Evolutionary conservation across 495 filamentous ascomycete genomes (phyloP), one percentile per base, ranked within the genome.

Genomic region (Aspergillus diversus): DNA sequence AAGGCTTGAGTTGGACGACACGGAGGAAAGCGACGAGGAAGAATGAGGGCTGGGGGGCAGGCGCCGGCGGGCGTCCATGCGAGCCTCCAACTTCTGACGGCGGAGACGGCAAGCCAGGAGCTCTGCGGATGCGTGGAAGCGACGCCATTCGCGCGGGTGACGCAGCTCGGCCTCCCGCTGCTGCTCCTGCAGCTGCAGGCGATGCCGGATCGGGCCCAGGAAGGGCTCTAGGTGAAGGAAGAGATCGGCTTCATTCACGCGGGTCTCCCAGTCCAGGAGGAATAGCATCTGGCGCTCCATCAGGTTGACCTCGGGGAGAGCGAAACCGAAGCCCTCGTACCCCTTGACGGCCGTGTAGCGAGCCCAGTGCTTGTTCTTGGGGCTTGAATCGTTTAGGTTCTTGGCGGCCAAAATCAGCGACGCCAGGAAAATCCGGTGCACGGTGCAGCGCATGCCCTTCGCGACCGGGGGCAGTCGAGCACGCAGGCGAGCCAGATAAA

Each of bases 351-450:
- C 76, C 55, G 90, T 94, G 82, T 98, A 99, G 61, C 84, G 87
- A 33, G 95, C 93, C 95, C 95, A 99, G 82, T 99, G 95, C 87
- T 97, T 98, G 85, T 99, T 99, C 89, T 98, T 98, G 55, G 96
- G 95, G 32, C 92, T 96, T 53, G 93, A 97, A 80, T 92, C 89
- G 69, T 92, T 92, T 51, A 92, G 74, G 70, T 92, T 90, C 83
- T 92, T 92, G 8, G 89, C 89, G 8, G 89, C 87, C 33, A 92
- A 84, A 63, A 92, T 92, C 60, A 92, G 83, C 9, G 88, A 86
- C n/a, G 89, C 89, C 21, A 92, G 85, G 77, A 92, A 92, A 76
- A 92, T 92, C 37, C 89, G 87, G 74, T 99, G 95, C 48, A 95
- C 93, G 13, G 95, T 99, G 82, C 95, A 99, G 47, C 91, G 90